These are phyloP conservation scores for Boletus speciosus DNA, from an alignment of 768 basidiomycete species.

Conservation along the genomic window DNA sequence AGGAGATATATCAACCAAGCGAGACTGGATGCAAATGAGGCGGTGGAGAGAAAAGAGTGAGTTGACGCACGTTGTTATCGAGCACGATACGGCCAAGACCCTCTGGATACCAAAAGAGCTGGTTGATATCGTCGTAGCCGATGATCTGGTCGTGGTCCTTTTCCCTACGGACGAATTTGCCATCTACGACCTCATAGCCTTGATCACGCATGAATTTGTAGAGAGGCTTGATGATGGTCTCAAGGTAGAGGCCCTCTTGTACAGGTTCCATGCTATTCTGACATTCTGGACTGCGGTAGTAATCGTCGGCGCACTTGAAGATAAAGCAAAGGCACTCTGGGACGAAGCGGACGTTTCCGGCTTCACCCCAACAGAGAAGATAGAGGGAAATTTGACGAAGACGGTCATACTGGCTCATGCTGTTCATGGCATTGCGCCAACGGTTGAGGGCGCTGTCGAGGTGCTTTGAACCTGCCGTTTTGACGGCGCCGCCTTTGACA, in stretches of 20 bases:
- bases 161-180: conserved; percentile 91
- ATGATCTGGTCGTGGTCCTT: conserved; percentile 94
- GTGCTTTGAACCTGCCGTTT: conserved; percentile 63
- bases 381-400: conserved; percentile 95
- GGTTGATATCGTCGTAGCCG: conserved; percentile 99
- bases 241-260: conserved; percentile 90
- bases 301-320: conserved; percentile 99
- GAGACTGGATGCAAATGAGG: conserved; percentile 51
- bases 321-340: conserved; percentile 98
- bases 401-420: conserved; percentile 98
- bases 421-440: conserved; percentile 98
- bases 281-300: conserved; percentile 97
- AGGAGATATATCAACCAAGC: conserved; percentile 87
- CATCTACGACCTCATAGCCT: conserved; percentile 93
- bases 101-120: conserved; percentile 99
- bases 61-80: conserved; percentile 66
- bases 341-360: conserved; percentile 93
- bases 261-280: conserved; percentile 92
- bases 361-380: conserved; percentile 98
- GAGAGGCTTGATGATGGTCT: conserved; percentile 88
- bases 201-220: conserved; percentile 97
- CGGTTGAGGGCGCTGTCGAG: conserved; percentile 91
- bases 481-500: conserved; percentile 58
- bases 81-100: conserved; percentile 92
- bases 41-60: background rate